These are phyloP conservation scores for Phlyctochytrium planicorne DNA, from an alignment of 192 early-diverging fungal genomes.

Conservation along the genomic window DNA sequence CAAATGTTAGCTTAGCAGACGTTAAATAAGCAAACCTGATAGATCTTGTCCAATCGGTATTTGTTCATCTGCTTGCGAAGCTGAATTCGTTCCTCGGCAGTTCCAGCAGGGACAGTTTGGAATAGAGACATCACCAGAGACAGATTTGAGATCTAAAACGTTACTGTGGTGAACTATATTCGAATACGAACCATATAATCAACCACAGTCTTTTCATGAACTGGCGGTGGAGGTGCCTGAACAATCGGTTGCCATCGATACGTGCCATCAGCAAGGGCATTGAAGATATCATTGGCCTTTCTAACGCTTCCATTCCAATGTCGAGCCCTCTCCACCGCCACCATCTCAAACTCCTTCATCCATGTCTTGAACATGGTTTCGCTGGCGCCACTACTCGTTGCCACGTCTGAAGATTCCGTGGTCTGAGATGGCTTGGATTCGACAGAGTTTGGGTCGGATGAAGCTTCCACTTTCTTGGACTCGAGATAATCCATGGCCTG, in stretches of 20 bases:
- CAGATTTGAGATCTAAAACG: background rate
- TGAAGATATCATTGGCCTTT: constrained; percentile 6
- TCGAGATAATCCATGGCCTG: no score
- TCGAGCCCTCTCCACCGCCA: background rate
- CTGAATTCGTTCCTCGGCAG: background rate
- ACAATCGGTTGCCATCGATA: constrained; percentile 19
- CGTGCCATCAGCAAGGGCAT: constrained; percentile 11
- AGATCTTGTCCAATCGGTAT: background rate
- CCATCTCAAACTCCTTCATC: constrained; percentile 8
- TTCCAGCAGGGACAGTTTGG: background rate
- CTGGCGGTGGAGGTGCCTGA: background rate
- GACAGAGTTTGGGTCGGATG: no score
- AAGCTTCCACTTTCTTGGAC: no score
- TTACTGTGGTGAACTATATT: background rate
- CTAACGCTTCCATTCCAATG: constrained; percentile 1
- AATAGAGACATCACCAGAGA: background rate
- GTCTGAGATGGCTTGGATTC: no score
- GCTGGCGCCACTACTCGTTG: no score
- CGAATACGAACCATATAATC: background rate
- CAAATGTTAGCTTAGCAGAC: background rate
- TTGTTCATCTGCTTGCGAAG: background rate
- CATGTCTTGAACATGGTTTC: no score
- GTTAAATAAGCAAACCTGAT: background rate
- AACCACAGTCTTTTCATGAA: background rate
- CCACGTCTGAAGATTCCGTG: no score